phyloP scores from a whole-genome alignment of 495 filamentous ascomycete species.

The Glarea lozoyensis region DNA sequence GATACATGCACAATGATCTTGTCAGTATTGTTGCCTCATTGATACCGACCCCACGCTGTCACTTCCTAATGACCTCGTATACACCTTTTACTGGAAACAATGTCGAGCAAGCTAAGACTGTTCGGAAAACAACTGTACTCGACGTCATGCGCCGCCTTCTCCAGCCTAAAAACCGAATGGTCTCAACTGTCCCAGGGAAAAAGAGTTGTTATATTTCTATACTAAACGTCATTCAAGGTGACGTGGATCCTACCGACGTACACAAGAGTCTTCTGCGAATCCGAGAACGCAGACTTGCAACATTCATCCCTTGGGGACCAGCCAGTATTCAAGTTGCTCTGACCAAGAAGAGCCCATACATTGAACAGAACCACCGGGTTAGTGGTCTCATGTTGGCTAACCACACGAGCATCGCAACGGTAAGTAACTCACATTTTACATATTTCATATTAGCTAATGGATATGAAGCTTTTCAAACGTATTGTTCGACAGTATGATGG shows the following conservation, averaged over 20 bases:
- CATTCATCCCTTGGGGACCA: slow-evolving; percentile 98
- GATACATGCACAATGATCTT: slow-evolving; percentile 99
- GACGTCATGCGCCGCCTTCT: slow-evolving; percentile 95
- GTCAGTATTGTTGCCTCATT: slow-evolving; percentile 93
- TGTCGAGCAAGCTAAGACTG: slow-evolving; percentile 91
- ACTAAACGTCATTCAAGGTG: slow-evolving; percentile 95
- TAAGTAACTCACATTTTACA: slow-evolving; percentile 24
- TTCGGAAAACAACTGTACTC: slow-evolving; percentile 93
- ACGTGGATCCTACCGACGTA: slow-evolving; percentile 93
- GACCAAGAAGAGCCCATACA: slow-evolving; percentile 92
- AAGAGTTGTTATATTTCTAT: slow-evolving; percentile 98
- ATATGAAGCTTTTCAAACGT: slow-evolving; percentile 68
- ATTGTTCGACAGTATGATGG: slow-evolving; percentile 85
- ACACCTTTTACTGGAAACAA: slow-evolving; percentile 95
- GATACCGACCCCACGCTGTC: slow-evolving; percentile 91
- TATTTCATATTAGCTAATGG: slow-evolving; percentile 2
- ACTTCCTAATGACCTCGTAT: slow-evolving; percentile 97
- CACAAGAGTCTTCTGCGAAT: slow-evolving; percentile 97
- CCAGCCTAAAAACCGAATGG: slow-evolving; percentile 98
- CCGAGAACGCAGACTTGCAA: slow-evolving; percentile 84
- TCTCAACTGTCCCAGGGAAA: slow-evolving; percentile 89
- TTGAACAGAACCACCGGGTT: slow-evolving; percentile 83
- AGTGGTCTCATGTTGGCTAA: slow-evolving; percentile 97
- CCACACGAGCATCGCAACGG: slow-evolving; percentile 92
- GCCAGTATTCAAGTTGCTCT: slow-evolving; percentile 95